Percentiles rank a stretch among this genome's conserved stretches.
Conservation (phyloP, 139 green algal genomes). For the Raphidocelis subcapitata region DNA sequence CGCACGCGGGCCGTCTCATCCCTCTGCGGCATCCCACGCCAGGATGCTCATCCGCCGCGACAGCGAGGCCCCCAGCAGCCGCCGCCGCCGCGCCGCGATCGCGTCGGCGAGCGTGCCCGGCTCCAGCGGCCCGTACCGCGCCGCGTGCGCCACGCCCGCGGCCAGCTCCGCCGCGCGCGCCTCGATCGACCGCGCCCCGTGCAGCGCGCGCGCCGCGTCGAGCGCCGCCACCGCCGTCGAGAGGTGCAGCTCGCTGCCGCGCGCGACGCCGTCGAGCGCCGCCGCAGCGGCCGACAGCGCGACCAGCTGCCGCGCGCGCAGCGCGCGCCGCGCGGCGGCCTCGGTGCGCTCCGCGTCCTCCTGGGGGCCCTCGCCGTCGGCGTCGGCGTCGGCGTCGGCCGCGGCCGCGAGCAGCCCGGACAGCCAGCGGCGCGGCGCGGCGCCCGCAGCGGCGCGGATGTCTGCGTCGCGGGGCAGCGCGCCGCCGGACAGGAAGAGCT, state of each 20-base stretch:
- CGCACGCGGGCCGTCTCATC: too few relatives aligned
- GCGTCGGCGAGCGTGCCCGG: neutral
- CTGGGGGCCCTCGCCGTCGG: too few relatives aligned
- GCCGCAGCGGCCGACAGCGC: too few relatives aligned
- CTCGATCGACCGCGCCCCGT: conserved; percentile 1
- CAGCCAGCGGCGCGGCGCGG: too few relatives aligned
- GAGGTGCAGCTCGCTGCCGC: conserved; percentile 28
- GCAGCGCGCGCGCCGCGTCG: conserved; percentile 14
- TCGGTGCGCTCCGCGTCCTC: too few relatives aligned
- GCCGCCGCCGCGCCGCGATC: conserved; percentile 1
- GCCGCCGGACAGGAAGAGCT: conserved; percentile 21
- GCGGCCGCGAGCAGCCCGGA: too few relatives aligned
- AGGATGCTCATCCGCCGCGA: conserved; percentile 25
- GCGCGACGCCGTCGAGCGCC: conserved; percentile 18
- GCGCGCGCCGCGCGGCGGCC: too few relatives aligned
- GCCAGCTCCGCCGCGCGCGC: conserved; percentile 19
- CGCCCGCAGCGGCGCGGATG: neutral
- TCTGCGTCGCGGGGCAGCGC: conserved; percentile 9
- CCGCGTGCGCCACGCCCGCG: conserved; percentile 22
- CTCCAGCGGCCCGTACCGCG: conserved; percentile 13
- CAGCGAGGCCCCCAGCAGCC: conserved; percentile 18
- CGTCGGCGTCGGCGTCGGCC: too few relatives aligned
- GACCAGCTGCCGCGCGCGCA: too few relatives aligned
- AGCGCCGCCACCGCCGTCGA: neutral
- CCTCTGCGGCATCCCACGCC: conserved; percentile 7